A percentile compares a stretch with the other conserved stretches of the same genome.
Evolutionary conservation across 192 early-diverging fungal genomes (phyloP).

Genomic region (Podochytrium sp.): DNA sequence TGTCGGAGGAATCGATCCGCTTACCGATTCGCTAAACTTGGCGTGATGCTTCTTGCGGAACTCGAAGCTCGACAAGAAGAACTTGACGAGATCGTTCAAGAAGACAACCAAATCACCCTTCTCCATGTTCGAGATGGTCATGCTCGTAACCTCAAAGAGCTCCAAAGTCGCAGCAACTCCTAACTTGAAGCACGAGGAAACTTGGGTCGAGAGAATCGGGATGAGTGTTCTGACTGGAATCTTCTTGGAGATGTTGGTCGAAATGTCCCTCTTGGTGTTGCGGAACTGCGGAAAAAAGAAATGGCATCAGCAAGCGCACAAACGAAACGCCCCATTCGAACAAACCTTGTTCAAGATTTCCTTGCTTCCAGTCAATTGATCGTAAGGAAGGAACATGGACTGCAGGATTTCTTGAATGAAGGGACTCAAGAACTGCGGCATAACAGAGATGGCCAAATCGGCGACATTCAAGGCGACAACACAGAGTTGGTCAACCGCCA

Average conservation of each 20-base stretch:
- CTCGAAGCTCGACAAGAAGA: slow-evolving; percentile 71
- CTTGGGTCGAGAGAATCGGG: slow-evolving; percentile 61
- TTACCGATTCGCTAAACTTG: not conserved
- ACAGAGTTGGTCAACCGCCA: slow-evolving; percentile 9
- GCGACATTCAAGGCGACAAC: slow-evolving; percentile 60
- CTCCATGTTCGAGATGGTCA: slow-evolving; percentile 67
- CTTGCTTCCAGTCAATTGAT: slow-evolving; percentile 40
- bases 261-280: slow-evolving; percentile 37
- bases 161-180: slow-evolving; percentile 56
- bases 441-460: slow-evolving; percentile 52
- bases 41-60: slow-evolving; percentile 42
- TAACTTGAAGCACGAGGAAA: slow-evolving; percentile 36
- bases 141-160: slow-evolving; percentile 70
- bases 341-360: slow-evolving; percentile 14
- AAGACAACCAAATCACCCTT: slow-evolving; percentile 67
- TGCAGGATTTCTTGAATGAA: slow-evolving; percentile 67
- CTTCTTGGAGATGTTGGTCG: slow-evolving; percentile 57
- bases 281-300: not conserved
- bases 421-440: slow-evolving; percentile 79
- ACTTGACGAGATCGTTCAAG: slow-evolving; percentile 83
- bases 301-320: not conserved
- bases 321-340: not conserved
- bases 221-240: slow-evolving; percentile 69
- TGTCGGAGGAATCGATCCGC: not conserved
- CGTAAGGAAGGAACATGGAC: slow-evolving; percentile 53